These are phyloP conservation scores for Lolium rigidum DNA, from an alignment of 176 grass and related monocot genomes.

Conservation along the genomic window DNA sequence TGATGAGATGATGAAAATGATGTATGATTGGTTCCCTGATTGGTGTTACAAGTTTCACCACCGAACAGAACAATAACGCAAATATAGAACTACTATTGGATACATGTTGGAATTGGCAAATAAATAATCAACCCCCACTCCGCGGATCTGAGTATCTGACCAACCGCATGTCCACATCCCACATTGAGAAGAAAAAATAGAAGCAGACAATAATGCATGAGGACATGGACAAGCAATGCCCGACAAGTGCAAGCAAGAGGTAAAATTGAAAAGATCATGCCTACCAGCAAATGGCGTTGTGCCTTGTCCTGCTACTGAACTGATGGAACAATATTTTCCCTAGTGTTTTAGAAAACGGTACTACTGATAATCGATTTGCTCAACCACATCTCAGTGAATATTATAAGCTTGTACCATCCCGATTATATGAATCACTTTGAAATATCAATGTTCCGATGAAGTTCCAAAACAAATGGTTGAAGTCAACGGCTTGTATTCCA, in stretches of 20 bases:
- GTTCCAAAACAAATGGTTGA: neutral
- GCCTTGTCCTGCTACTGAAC: neutral
- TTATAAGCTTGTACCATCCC: neutral
- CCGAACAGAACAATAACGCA: neutral
- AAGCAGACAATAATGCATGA: neutral
- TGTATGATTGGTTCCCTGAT: neutral
- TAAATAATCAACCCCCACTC: neutral
- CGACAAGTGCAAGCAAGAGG: neutral
- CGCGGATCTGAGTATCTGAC: neutral
- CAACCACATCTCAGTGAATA: neutral
- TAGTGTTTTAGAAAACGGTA: neutral
- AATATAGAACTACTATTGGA: neutral
- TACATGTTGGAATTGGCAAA: constrained; percentile 8
- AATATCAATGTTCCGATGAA: neutral
- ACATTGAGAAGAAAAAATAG: neutral
- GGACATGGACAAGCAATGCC: neutral
- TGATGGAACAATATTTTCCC: neutral
- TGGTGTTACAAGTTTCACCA: constrained; percentile 5
- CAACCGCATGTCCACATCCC: neutral
- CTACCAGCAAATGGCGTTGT: neutral
- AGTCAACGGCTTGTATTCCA: neutral
- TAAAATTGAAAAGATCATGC: neutral
- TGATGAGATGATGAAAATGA: neutral
- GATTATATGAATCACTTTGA: neutral
- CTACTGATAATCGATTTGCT: neutral